Percentiles rank a stretch among this genome's conserved stretches.
phyloP scores from a whole-genome alignment of 352 stramenopile genomes.

The Phytophthora sp. region DNA sequence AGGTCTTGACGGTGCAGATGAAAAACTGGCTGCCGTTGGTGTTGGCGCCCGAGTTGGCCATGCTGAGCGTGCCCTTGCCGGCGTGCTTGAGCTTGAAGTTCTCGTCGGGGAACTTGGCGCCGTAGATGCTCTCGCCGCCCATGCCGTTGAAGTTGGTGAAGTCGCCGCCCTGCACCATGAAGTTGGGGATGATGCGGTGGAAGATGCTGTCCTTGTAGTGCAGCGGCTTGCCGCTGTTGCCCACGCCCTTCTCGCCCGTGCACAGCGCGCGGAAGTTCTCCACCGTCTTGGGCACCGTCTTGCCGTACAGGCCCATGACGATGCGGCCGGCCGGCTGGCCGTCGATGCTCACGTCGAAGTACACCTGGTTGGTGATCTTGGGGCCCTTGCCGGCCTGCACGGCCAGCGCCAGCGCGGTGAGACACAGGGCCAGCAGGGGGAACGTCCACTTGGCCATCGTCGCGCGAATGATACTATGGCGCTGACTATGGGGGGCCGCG shows the following conservation, averaged over 20 bases:
- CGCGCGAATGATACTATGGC: too few species aligned
- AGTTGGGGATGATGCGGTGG: slow-evolving; percentile 97
- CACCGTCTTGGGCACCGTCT: slow-evolving; percentile 87
- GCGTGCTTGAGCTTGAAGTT: slow-evolving; percentile 91
- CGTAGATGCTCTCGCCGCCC: slow-evolving; percentile 83
- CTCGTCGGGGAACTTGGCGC: slow-evolving; percentile 79
- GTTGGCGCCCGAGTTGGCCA: slow-evolving; percentile 86
- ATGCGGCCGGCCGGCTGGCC: slow-evolving; percentile 83
- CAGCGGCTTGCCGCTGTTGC: slow-evolving; percentile 94
- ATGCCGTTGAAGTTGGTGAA: slow-evolving; percentile 83
- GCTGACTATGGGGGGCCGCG: too few species aligned
- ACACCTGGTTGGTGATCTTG: slow-evolving; percentile 93
- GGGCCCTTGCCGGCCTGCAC: slow-evolving; percentile 55
- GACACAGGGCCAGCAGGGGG: slow-evolving; percentile 48
- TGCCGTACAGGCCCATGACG: slow-evolving; percentile 85
- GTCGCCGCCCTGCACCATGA: slow-evolving; percentile 91
- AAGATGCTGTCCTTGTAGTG: slow-evolving; percentile 97
- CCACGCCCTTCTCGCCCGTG: slow-evolving; percentile 97
- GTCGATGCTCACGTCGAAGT: slow-evolving; percentile 97
- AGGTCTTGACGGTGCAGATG: slow-evolving; percentile 94
- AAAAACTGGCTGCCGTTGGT: slow-evolving; percentile 99
- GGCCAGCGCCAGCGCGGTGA: slow-evolving; percentile 38
- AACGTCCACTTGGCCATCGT: slow-evolving; percentile 67
- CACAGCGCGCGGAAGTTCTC: slow-evolving; percentile 98
- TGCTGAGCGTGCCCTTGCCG: slow-evolving; percentile 73